Evolutionary conservation across 805 yeast species (phyloP).

Genomic region (Candida ipomoeae): DNA sequence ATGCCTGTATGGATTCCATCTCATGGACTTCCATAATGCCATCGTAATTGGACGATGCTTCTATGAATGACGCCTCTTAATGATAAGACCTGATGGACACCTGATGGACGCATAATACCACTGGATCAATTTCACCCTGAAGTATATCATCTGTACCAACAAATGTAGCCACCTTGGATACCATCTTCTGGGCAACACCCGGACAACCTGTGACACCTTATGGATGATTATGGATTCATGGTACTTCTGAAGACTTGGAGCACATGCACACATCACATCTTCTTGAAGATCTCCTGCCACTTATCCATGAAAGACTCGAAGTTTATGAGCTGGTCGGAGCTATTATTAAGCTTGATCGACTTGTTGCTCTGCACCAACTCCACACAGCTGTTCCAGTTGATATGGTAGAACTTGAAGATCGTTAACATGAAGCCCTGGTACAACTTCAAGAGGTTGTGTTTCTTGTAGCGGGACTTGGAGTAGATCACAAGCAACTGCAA

Average conservation of each 20-base stretch:
- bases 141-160: too few relatives aligned
- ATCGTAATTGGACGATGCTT: too few relatives aligned
- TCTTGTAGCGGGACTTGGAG: conserved; percentile 31
- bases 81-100: too few relatives aligned
- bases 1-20: too few relatives aligned
- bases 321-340: conserved; percentile 29
- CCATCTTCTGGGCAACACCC: too few relatives aligned
- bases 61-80: too few relatives aligned
- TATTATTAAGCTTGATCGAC: conserved; percentile 36
- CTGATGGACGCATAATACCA: too few relatives aligned
- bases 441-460: conserved; percentile 27
- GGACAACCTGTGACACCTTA: too few relatives aligned
- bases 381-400: conserved; percentile 35
- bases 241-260: not conserved
- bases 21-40: too few relatives aligned
- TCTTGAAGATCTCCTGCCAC: conserved; percentile 31
- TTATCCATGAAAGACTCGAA: conserved; percentile 36
- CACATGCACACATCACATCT: conserved; percentile 14
- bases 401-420: conserved; percentile 37
- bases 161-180: too few relatives aligned
- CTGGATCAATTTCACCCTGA: too few relatives aligned
- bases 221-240: not conserved
- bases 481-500: conserved; percentile 33
- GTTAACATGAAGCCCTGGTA: conserved; percentile 31
- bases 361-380: conserved; percentile 32